Conservation (phyloP, 2,329 filamentous ascomycete species). For the Fusarium tuaranense region DNA sequence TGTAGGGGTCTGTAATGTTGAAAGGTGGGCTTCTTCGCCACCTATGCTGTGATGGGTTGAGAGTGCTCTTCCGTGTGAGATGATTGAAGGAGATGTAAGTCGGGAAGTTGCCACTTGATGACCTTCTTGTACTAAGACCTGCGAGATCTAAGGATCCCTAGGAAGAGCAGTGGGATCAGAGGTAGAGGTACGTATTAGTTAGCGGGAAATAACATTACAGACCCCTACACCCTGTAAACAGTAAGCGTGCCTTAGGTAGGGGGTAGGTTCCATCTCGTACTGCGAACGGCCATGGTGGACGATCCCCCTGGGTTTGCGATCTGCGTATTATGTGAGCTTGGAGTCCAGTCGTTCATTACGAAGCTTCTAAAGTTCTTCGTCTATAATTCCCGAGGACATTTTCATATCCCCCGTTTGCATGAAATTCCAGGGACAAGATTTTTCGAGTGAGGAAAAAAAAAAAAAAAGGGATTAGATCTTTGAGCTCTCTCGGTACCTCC, state of each 20-base stretch:
- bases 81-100: no score
- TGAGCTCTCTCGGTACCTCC: conserved; percentile 4
- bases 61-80: no score
- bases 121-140: no score
- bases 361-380: conserved; percentile 4
- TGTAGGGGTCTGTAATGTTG: no score
- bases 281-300: conserved; percentile 5
- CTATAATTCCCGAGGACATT: background rate
- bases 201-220: no score
- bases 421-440: background rate
- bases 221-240: conserved; percentile 1
- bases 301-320: conserved; percentile 37
- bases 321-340: conserved; percentile 28
- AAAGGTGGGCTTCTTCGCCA: no score
- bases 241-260: background rate
- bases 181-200: no score
- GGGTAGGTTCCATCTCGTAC: background rate
- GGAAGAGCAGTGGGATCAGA: no score
- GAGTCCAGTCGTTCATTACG: conserved; percentile 7
- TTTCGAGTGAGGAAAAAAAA: background rate
- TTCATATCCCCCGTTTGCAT: background rate
- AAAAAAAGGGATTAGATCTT: background rate
- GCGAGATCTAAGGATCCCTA: no score
- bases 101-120: no score
- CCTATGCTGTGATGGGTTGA: no score